These are phyloP conservation scores for Metschnikowia lachancei DNA, from an alignment of 805 yeast genomes.

Conservation along the genomic window DNA sequence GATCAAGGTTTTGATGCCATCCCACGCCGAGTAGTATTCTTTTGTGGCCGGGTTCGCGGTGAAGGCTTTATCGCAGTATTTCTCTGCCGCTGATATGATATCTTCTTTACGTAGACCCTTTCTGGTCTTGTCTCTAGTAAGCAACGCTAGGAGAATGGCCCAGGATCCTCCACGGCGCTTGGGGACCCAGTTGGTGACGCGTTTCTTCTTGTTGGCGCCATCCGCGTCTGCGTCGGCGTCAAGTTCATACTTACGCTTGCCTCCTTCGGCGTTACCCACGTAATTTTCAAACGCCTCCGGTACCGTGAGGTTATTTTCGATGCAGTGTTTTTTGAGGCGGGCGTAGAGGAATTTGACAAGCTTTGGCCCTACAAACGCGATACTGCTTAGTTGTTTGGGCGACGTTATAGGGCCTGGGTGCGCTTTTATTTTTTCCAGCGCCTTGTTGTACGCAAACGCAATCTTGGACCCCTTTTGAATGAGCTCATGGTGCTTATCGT, in stretches of 20 bases:
- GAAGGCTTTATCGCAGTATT: constrained; percentile 58
- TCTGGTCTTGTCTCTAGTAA: constrained; percentile 44
- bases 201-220: constrained; percentile 9
- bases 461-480: constrained; percentile 49
- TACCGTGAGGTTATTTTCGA: constrained; percentile 43
- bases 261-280: constrained; percentile 14
- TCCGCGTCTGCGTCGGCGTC: constrained; percentile 8
- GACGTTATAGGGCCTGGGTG: constrained; percentile 46
- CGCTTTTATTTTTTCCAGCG: constrained; percentile 49
- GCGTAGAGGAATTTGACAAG: constrained; percentile 51
- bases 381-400: constrained; percentile 55
- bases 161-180: constrained; percentile 77
- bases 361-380: constrained; percentile 72
- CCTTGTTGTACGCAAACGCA: constrained; percentile 53
- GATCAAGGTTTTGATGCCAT: constrained; percentile 58
- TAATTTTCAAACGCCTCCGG: constrained; percentile 39
- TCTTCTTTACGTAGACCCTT: constrained; percentile 65
- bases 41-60: constrained; percentile 55
- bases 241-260: constrained; percentile 15
- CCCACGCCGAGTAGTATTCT: constrained; percentile 76
- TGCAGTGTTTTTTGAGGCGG: constrained; percentile 53
- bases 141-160: constrained; percentile 67
- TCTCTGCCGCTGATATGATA: constrained; percentile 51
- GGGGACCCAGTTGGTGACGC: constrained; percentile 56
- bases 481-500: constrained; percentile 48